phyloP scores from a whole-genome alignment of 2,329 filamentous ascomycete genomes.

The Hypomyces rosellus region DNA sequence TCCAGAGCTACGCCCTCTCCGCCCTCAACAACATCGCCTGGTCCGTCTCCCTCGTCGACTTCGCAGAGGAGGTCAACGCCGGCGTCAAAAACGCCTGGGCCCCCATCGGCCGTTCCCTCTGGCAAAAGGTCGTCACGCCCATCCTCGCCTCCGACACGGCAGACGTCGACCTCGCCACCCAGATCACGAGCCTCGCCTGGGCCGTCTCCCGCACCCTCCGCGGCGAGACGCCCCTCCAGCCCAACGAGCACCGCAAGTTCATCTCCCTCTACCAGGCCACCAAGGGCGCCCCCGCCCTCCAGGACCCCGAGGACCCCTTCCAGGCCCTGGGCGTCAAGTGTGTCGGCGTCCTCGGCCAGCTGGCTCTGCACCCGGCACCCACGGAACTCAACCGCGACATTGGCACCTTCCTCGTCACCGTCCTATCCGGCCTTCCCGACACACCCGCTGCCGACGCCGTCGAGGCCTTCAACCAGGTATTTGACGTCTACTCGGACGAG shows the following conservation, averaged over 20 bases:
- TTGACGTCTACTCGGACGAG: slow-evolving; percentile 62
- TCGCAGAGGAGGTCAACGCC: slow-evolving; percentile 46
- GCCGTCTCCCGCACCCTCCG: slow-evolving; percentile 51
- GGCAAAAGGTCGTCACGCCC: slow-evolving; percentile 49
- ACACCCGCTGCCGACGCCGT: slow-evolving; percentile 52
- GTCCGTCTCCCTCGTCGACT: slow-evolving; percentile 58
- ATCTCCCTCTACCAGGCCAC: slow-evolving; percentile 60
- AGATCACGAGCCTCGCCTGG: slow-evolving; percentile 61
- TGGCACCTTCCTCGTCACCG: slow-evolving; percentile 54
- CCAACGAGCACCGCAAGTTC: slow-evolving; percentile 55
- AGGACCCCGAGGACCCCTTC: slow-evolving; percentile 46
- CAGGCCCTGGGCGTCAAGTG: slow-evolving; percentile 60
- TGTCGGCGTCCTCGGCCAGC: slow-evolving; percentile 58
- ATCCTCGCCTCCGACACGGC: slow-evolving; percentile 56
- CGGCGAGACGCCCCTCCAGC: slow-evolving; percentile 40
- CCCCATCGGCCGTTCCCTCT: slow-evolving; percentile 48
- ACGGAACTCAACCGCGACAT: slow-evolving; percentile 53
- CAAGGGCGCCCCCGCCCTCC: slow-evolving; percentile 25
- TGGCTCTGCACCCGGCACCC: slow-evolving; percentile 51
- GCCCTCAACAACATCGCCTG: slow-evolving; percentile 63
- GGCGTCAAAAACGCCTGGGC: slow-evolving; percentile 49
- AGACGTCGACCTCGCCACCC: slow-evolving; percentile 55
- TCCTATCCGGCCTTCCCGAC: slow-evolving; percentile 45
- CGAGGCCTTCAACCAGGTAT: slow-evolving; percentile 60
- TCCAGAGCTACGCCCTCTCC: slow-evolving; percentile 51